phyloP scores from a whole-genome alignment of 768 basidiomycete genomes.

The Atractiella rhizophila region DNA sequence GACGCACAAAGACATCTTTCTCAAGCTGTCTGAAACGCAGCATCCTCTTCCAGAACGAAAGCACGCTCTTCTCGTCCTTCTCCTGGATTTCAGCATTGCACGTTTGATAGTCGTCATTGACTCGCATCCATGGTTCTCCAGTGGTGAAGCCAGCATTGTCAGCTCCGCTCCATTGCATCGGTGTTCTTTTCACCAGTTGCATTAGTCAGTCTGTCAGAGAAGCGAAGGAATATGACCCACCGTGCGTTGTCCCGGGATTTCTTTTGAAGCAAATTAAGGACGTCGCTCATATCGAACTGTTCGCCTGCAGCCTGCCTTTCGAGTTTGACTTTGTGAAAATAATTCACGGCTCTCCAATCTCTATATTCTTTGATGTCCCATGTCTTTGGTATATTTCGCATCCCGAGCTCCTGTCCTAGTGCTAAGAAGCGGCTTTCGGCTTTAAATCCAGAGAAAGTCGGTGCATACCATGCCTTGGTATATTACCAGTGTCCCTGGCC shows the following conservation, averaged over 20 bases:
- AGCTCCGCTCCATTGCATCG: constrained; percentile 25
- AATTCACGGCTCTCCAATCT: constrained; percentile 42
- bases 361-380: constrained; percentile 51
- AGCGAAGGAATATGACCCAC: too few species aligned
- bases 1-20: too few species aligned
- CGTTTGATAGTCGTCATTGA: constrained; percentile 9
- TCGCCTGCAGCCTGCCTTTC: neutral
- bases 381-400: constrained; percentile 25
- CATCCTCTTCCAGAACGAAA: constrained; percentile 36
- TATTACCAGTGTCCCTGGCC: constrained; percentile 41
- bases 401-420: constrained; percentile 46
- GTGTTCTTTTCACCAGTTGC: too few species aligned
- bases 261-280: constrained; percentile 6
- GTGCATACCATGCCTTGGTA: constrained; percentile 31
- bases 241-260: constrained; percentile 38
- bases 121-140: constrained; percentile 22
- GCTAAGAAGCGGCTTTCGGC: too few species aligned
- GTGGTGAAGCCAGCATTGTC: constrained; percentile 40
- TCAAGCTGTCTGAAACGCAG: constrained; percentile 32
- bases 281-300: constrained; percentile 3
- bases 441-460: too few species aligned
- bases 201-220: too few species aligned
- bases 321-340: constrained; percentile 20
- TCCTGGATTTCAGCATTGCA: constrained; percentile 26
- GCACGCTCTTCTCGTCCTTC: constrained; percentile 30